A percentile compares a stretch with the other conserved stretches of the same genome.
Conservation (phyloP, 495 filamentous ascomycete species). For the Pyrenula aspistea region DNA sequence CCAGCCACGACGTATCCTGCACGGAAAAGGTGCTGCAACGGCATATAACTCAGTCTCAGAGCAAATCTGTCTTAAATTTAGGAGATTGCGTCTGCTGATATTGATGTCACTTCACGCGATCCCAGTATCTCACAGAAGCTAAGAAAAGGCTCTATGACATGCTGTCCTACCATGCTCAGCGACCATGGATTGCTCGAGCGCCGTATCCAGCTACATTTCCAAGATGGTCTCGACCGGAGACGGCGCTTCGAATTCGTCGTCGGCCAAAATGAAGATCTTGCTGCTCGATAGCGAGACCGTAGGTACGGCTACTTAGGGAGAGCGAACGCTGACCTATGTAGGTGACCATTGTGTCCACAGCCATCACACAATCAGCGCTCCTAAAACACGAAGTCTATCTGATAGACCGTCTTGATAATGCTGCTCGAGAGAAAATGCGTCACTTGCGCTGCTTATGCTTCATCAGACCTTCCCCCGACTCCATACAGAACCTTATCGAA, state of each 20-base stretch:
- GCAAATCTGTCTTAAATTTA: too few relatives aligned
- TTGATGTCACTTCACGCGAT: background rate
- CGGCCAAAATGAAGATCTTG: constrained; percentile 97
- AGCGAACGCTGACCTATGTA: constrained; percentile 18
- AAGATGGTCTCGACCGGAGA: constrained; percentile 93
- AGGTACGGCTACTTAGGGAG: constrained; percentile 14
- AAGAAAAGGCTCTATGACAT: background rate
- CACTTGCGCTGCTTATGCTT: constrained; percentile 91
- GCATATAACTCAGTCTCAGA: constrained; percentile 1
- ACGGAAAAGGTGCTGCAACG: too few relatives aligned
- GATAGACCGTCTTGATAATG: constrained; percentile 88
- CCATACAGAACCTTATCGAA: constrained; percentile 87
- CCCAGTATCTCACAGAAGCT: background rate
- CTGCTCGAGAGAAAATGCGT: constrained; percentile 90
- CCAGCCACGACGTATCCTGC: too few relatives aligned
- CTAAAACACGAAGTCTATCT: constrained; percentile 96
- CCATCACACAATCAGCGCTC: constrained; percentile 90
- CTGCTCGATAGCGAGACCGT: constrained; percentile 90
- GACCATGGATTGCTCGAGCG: constrained; percentile 83
- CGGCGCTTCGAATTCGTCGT: constrained; percentile 49
- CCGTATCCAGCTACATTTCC: constrained; percentile 88
- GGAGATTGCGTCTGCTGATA: background rate
- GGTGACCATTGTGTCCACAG: constrained; percentile 84
- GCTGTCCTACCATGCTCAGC: constrained; percentile 3
- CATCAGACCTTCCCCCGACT: constrained; percentile 78